Conservation (phyloP, 371 early-diverging fungal species). For the Mortierella sp. region DNA sequence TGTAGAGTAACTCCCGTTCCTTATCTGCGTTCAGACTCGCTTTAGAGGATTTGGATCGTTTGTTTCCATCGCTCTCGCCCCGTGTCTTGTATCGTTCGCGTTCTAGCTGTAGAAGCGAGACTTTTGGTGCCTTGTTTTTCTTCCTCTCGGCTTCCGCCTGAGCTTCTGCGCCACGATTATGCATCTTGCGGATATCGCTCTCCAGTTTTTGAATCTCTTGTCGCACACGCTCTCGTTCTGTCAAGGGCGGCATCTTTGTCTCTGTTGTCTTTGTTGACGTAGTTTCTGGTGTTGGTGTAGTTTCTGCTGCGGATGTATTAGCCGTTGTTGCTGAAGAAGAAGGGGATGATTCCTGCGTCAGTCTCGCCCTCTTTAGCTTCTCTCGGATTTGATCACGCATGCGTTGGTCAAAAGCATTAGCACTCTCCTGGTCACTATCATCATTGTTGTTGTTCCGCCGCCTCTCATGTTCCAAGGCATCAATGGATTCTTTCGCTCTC, state of each 20-base stretch:
- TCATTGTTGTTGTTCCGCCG: slow-evolving; percentile 2
- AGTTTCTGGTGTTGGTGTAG: slow-evolving; percentile 1
- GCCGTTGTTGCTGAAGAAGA: neutral
- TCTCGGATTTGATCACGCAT: slow-evolving; percentile 61
- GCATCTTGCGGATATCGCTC: slow-evolving; percentile 68
- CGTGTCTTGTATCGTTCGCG: slow-evolving; percentile 63
- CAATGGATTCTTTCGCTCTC: neutral
- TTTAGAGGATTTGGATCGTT: slow-evolving; percentile 29
- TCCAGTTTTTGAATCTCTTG: slow-evolving; percentile 66
- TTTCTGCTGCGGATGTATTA: neutral
- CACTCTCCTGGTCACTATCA: slow-evolving; percentile 47
- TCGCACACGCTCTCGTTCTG: slow-evolving; percentile 20
- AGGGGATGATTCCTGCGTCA: slow-evolving; percentile 15
- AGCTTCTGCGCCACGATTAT: slow-evolving; percentile 46
- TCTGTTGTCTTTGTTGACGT: neutral
- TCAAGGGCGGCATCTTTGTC: neutral
- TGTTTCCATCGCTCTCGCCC: slow-evolving; percentile 52
- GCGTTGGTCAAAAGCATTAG: slow-evolving; percentile 56
- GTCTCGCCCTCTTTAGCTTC: slow-evolving; percentile 26
- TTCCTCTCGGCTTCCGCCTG: slow-evolving; percentile 27
- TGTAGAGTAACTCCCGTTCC: slow-evolving; percentile 51
- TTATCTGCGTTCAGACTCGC: slow-evolving; percentile 7
- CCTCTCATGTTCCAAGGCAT: neutral
- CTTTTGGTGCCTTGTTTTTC: slow-evolving; percentile 52
- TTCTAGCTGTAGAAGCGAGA: slow-evolving; percentile 64